Evolutionary conservation across 2,329 filamentous ascomycete genomes (phyloP).

Genomic region (Fusarium cicatricum): DNA sequence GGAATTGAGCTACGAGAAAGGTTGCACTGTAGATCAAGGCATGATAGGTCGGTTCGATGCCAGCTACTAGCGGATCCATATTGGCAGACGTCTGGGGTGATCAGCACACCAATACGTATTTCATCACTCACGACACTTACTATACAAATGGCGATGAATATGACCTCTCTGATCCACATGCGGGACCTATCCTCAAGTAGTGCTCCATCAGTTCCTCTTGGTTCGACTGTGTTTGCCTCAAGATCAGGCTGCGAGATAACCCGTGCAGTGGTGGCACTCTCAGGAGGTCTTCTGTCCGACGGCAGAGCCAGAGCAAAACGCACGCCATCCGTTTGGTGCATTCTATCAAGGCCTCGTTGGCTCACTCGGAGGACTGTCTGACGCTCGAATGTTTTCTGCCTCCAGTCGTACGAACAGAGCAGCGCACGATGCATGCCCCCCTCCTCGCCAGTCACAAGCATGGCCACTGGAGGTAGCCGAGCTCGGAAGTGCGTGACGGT

Average conservation of each 20-base stretch:
- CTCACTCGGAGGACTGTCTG: constrained; percentile 50
- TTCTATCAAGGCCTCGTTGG: constrained; percentile 46
- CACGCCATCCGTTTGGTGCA: constrained; percentile 43
- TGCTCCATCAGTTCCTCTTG: no score
- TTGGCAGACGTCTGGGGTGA: no score
- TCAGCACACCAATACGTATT: no score
- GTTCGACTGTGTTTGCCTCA: not conserved
- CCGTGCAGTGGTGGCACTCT: not conserved
- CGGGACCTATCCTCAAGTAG: not conserved
- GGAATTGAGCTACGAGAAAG: not conserved
- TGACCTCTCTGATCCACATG: not conserved
- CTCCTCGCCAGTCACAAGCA: constrained; percentile 54
- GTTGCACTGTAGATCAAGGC: not conserved
- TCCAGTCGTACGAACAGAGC: constrained; percentile 56
- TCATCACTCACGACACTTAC: no score
- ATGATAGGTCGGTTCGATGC: not conserved
- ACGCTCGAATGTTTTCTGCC: constrained; percentile 49
- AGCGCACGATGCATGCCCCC: constrained; percentile 56
- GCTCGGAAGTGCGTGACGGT: constrained; percentile 51
- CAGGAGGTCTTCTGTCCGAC: not conserved
- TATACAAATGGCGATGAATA: constrained; percentile 1
- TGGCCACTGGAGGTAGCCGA: constrained; percentile 45
- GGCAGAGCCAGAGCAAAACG: not conserved
- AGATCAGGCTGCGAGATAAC: not conserved
- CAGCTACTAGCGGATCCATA: no score